phyloP scores from a whole-genome alignment of 2,329 filamentous ascomycete species.

The Trichoderma afroharzianum region DNA sequence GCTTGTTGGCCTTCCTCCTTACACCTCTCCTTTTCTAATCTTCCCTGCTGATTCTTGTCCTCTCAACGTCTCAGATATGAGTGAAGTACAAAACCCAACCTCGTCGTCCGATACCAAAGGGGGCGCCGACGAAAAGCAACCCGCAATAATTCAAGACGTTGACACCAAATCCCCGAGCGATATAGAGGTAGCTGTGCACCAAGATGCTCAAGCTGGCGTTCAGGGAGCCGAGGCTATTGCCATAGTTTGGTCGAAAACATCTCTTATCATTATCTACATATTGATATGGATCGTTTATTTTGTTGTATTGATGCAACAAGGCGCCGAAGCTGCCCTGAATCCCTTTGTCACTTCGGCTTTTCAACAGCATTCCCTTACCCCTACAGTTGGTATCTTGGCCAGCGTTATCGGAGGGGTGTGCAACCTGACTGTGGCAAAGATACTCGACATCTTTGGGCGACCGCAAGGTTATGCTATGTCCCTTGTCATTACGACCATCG shows the following conservation, averaged over 20 bases:
- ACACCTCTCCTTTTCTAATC: not conserved
- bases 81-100: not conserved
- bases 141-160: not conserved
- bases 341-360: slow-evolving; percentile 45
- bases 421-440: slow-evolving; percentile 59
- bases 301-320: not conserved
- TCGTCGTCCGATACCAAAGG: not conserved
- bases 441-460: slow-evolving; percentile 60
- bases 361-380: slow-evolving; percentile 45
- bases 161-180: not conserved
- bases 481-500: slow-evolving; percentile 43
- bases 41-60: not conserved
- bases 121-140: not conserved
- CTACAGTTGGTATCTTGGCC: slow-evolving; percentile 47
- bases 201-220: slow-evolving; percentile 33
- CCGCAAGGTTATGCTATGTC: slow-evolving; percentile 54
- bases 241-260: slow-evolving; percentile 32
- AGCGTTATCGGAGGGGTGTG: slow-evolving; percentile 51
- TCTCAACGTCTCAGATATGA: not conserved
- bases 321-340: slow-evolving; percentile 25
- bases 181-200: not conserved
- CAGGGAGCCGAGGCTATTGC: slow-evolving; percentile 38
- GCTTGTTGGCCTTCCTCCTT: not conserved
- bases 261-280: not conserved
- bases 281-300: slow-evolving; percentile 11